A percentile compares a stretch with the other conserved stretches of the same genome.
phyloP scores from a whole-genome alignment of 176 grass and related monocot genomes.

The Alloteropsis semialata region DNA sequence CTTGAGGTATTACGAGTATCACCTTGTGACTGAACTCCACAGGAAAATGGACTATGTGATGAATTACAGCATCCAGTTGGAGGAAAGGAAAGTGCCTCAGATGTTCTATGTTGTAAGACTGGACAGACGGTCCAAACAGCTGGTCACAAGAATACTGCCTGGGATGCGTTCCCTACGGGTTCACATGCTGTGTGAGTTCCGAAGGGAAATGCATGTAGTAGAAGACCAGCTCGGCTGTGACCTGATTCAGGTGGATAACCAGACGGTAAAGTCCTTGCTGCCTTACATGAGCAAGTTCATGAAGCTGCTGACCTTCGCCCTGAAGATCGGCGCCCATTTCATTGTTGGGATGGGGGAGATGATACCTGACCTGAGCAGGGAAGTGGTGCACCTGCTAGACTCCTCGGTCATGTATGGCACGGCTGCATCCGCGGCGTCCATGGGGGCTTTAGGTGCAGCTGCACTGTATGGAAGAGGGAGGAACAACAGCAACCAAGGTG shows the following conservation, averaged over 20 bases:
- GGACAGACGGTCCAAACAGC: constrained; percentile 50
- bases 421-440: constrained; percentile 49
- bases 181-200: constrained; percentile 85
- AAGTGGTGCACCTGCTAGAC: constrained; percentile 66
- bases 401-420: constrained; percentile 50
- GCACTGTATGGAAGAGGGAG: constrained; percentile 44
- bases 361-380: constrained; percentile 85
- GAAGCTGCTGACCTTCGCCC: constrained; percentile 82
- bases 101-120: constrained; percentile 85
- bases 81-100: constrained; percentile 80
- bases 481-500: constrained; percentile 28
- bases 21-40: constrained; percentile 71
- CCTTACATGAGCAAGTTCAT: constrained; percentile 87
- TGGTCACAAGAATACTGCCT: constrained; percentile 71
- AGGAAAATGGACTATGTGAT: constrained; percentile 78
- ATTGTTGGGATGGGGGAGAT: constrained; percentile 83
- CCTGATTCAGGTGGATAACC: constrained; percentile 78
- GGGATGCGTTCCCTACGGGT: constrained; percentile 70
- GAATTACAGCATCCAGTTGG: constrained; percentile 75
- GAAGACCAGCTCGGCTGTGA: constrained; percentile 87
- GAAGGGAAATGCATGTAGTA: constrained; percentile 85
- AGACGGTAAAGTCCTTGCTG: constrained; percentile 59
- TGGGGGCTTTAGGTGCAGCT: constrained; percentile 60
- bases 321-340: constrained; percentile 87
- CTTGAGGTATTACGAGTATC: constrained; percentile 82